These are phyloP conservation scores for Tritrichomonas musculus DNA, from an alignment of 208 protist species.

Conservation along the genomic window DNA sequence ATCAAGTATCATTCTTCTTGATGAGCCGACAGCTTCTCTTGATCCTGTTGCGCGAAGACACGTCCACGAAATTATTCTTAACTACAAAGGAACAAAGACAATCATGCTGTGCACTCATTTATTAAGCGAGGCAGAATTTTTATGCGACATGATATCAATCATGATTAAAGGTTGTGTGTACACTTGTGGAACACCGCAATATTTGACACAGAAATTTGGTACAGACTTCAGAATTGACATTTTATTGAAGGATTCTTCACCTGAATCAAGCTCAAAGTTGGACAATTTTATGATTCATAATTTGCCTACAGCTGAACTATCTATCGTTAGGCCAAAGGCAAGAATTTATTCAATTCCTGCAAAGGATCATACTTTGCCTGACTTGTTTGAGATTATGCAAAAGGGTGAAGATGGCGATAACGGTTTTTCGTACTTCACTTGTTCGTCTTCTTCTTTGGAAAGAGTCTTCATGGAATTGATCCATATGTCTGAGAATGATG, in stretches of 20 bases:
- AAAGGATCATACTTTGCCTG: neutral
- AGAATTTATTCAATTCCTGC: slow-evolving; percentile 24
- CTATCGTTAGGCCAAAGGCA: neutral
- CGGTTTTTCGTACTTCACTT: neutral
- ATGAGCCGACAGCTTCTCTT: slow-evolving; percentile 6
- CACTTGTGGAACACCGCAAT: neutral
- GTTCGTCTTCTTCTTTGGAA: slow-evolving; percentile 12
- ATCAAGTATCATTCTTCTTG: neutral
- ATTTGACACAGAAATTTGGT: neutral
- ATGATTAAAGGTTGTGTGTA: neutral
- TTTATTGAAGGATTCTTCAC: neutral
- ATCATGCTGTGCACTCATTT: slow-evolving; percentile 31
- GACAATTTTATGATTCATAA: neutral
- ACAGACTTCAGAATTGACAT: neutral
- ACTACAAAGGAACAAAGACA: neutral
- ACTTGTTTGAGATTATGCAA: neutral
- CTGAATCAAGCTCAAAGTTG: neutral
- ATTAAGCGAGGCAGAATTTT: neutral
- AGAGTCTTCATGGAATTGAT: slow-evolving; percentile 34
- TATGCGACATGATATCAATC: neutral
- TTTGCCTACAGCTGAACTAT: neutral
- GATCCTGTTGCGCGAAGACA: slow-evolving; percentile 6
- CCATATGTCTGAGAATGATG: neutral
- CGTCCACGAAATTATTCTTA: neutral
- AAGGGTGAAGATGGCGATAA: neutral